Evolutionary conservation across 257 asterid species (phyloP), one percentile per base, ranked within the genome.

Genomic region (Gentiana straminea): DNA sequence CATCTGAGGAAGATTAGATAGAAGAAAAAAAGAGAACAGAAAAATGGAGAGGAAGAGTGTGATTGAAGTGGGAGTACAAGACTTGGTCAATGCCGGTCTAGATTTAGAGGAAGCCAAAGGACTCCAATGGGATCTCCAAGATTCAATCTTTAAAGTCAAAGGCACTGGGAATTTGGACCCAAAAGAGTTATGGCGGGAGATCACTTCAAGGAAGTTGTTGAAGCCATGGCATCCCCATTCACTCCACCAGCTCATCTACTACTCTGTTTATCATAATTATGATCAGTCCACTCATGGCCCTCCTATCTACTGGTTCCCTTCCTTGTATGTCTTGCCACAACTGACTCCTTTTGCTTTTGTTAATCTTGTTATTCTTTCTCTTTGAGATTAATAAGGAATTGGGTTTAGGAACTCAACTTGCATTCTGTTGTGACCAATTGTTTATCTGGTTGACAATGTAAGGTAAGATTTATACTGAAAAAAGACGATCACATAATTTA

Each of bases 261-360:
- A 75, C 65, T 70, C 95, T 2, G 81, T 84, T 6, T 82, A 84
- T 71, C 38, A 33, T 64, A 33, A 65, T 52, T 74, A 67, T 13
- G 74, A 82, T 38, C 79, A 79, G 34, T 72, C 89, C 72, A 12
- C 68, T 64, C 45, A 68, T 67, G 95, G 90, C 24, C 93, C 83
- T 57, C 94, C 97, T 63, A 76, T 69, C 71, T 89, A 78, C 13
- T 89, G 97, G 86, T 86, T 84, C 72, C 97, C 97, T 72, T 84
- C 97, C 0, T 77, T 67, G 97, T 89, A 77, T 68, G 69, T 52
- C 9, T 41, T 39, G 3, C 9, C 9, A 41, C 46, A 3, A 5
- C 9, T 41, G 5, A 41, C 9, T 10, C 46, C 46, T 10, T 41
- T 1, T 41, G 2, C 46, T 41, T 10, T 24, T 24, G 24, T 24